These are phyloP conservation scores for Neocallimastix lanati DNA, from an alignment of 192 early-diverging fungal genomes.

Conservation along the genomic window DNA sequence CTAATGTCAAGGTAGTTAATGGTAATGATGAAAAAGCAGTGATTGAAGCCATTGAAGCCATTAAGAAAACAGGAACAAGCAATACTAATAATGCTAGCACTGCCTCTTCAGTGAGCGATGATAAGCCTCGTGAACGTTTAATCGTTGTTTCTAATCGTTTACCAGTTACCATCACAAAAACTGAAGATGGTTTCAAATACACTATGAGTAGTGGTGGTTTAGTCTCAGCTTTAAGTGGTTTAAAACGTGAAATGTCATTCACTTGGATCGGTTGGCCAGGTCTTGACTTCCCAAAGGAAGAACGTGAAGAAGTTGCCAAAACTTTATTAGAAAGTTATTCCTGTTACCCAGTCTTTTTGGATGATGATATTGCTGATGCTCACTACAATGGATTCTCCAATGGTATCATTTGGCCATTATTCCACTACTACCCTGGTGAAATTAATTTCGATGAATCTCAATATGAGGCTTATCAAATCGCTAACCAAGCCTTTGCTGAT, in stretches of 20 bases:
- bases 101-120: not conserved
- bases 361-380: conserved; percentile 77
- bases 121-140: conserved; percentile 17
- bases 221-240: conserved; percentile 80
- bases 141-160: conserved; percentile 91
- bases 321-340: conserved; percentile 60
- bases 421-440: conserved; percentile 99
- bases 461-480: conserved; percentile 88
- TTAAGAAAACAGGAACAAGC: not conserved
- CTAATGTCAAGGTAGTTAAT: not conserved
- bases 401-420: conserved; percentile 52
- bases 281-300: conserved; percentile 60
- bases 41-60: not conserved
- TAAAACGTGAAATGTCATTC: conserved; percentile 88
- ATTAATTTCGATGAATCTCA: conserved; percentile 85
- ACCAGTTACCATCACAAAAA: conserved; percentile 65
- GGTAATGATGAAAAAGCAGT: not conserved
- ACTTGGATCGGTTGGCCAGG: conserved; percentile 99
- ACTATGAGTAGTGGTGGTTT: conserved; percentile 87
- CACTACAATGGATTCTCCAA: conserved; percentile 99
- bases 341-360: conserved; percentile 84
- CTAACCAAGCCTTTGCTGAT: conserved; percentile 88
- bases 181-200: conserved; percentile 37
- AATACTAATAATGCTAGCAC: not conserved
- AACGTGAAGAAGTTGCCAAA: conserved; percentile 46